Evolutionary conservation across 2,329 filamentous ascomycete genomes (phyloP).

Genomic region (Fusarium nodosum): DNA sequence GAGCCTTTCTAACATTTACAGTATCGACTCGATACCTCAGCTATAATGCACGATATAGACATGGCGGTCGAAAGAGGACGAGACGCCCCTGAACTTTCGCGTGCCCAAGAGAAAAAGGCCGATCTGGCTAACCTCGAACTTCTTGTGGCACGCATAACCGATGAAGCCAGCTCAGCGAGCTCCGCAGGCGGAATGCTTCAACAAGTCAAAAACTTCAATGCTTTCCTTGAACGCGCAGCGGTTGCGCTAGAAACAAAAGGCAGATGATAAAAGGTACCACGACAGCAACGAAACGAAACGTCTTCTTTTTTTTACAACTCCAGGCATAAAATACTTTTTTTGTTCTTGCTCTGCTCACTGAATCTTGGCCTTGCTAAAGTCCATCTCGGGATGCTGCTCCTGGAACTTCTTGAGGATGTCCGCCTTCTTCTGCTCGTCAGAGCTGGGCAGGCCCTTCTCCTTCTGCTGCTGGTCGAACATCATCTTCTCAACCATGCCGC

Average conservation of each 20-base stretch:
- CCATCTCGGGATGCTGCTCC: constrained; percentile 79
- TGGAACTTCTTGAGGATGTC: constrained; percentile 96
- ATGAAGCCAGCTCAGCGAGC: constrained; percentile 65
- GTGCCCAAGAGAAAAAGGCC: constrained; percentile 62
- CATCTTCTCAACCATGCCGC: constrained; percentile 99
- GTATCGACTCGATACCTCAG: constrained; percentile 68
- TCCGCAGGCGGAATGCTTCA: constrained; percentile 66
- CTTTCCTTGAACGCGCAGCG: constrained; percentile 72
- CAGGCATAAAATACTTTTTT: constrained; percentile 22
- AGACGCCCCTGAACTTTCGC: constrained; percentile 62
- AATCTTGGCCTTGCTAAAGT: constrained; percentile 79
- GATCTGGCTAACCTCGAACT: constrained; percentile 71
- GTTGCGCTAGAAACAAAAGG: constrained; percentile 65
- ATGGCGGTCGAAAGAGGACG: constrained; percentile 66
- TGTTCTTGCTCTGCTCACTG: constrained; percentile 54
- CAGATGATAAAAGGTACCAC: constrained; percentile 26
- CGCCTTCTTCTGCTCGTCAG: constrained; percentile 94
- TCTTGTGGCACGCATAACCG: constrained; percentile 66
- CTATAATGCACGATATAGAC: constrained; percentile 72
- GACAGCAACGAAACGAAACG: constrained; percentile 17
- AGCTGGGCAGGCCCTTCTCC: constrained; percentile 88
- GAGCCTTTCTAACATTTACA: constrained; percentile 30
- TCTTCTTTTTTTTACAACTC: constrained; percentile 16
- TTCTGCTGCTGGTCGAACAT: constrained; percentile 99
- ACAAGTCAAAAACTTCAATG: constrained; percentile 73